These are phyloP conservation scores for Fusarium pseudonygamai DNA, from an alignment of 2,329 filamentous ascomycete genomes.

Conservation along the genomic window DNA sequence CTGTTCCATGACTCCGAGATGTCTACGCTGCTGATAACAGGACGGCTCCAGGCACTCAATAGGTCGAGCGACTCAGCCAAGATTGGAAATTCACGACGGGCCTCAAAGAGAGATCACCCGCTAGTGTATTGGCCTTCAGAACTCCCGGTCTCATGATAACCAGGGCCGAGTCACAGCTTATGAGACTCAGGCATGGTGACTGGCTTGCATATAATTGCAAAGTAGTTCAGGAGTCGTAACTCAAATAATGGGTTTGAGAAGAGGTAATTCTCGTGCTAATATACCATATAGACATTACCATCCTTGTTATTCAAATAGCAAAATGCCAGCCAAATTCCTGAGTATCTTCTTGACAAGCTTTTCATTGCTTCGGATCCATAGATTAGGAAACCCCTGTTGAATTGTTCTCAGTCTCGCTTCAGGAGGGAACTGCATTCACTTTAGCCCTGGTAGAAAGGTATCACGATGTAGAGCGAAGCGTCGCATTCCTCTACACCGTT, in stretches of 20 bases:
- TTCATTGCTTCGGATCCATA: background rate
- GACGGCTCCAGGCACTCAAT: conserved; percentile 5
- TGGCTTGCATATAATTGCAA: background rate
- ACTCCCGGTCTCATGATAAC: background rate
- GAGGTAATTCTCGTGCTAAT: background rate
- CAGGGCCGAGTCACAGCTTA: background rate
- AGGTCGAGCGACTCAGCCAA: background rate
- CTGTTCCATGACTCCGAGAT: background rate
- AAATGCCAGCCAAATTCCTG: background rate
- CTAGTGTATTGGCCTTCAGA: conserved; percentile 5
- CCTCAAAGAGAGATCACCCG: conserved; percentile 19
- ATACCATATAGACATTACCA: background rate
- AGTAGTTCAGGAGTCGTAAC: background rate
- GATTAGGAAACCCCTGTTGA: background rate
- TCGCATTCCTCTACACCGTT: background rate
- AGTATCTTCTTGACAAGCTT: background rate
- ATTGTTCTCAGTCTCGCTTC: background rate
- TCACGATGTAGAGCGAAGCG: background rate
- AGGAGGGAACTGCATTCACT: background rate
- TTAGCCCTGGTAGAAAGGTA: background rate
- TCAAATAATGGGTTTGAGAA: background rate
- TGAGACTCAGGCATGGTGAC: background rate
- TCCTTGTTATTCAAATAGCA: background rate
- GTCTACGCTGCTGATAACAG: background rate
- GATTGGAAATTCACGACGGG: conserved; percentile 15